Conservation (phyloP, 164 flowering plant species). For the Aristolochia fimbriata region DNA sequence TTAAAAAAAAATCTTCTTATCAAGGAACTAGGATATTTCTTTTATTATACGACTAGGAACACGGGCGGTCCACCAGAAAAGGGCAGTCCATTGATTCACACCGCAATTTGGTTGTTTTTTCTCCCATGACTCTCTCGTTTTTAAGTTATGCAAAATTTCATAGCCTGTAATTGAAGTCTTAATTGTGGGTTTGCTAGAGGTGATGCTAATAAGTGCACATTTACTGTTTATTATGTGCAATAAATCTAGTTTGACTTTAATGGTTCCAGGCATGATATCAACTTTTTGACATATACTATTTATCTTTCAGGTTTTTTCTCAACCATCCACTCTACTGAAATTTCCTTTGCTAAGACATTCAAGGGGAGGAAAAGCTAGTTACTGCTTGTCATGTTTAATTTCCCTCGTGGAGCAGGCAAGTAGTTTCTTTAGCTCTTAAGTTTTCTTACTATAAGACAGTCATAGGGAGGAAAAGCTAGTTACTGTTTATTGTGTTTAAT, state of each 20-base stretch:
- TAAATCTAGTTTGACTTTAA: neutral
- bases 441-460: conserved; percentile 14
- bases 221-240: neutral
- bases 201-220: neutral
- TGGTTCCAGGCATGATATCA: neutral
- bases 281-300: conserved; percentile 1
- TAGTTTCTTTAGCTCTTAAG: neutral
- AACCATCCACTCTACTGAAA: conserved; percentile 40
- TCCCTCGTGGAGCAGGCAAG: conserved; percentile 88
- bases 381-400: conserved; percentile 75
- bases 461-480: conserved; percentile 44
- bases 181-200: no score
- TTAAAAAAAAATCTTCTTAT: no score
- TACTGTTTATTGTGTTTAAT: conserved; percentile 81
- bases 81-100: no score
- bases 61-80: no score
- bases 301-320: conserved; percentile 49
- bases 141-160: no score
- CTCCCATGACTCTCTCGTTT: no score
- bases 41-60: no score
- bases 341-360: conserved; percentile 29
- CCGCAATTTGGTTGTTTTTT: no score
- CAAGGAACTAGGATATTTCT: no score
- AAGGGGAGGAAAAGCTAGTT: conserved; percentile 49
- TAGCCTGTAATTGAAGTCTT: no score